Evolutionary conservation across 257 asterid genomes (phyloP).

Genomic region (Capsicum chinense): DNA sequence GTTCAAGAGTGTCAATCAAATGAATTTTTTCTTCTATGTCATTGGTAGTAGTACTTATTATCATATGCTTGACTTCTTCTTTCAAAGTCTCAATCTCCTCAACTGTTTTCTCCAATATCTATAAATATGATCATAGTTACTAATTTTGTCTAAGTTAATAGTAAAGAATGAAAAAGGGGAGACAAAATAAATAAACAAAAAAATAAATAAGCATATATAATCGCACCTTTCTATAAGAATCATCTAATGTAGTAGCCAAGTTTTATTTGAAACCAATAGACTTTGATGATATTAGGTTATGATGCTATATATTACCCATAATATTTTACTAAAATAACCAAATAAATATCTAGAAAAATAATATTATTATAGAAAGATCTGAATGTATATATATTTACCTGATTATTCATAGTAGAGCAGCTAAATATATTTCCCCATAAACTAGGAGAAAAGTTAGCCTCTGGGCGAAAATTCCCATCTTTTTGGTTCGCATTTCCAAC

Average conservation of each 20-base stretch:
- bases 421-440: neutral
- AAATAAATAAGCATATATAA: neutral
- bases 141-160: neutral
- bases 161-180: neutral
- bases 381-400: neutral
- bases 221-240: neutral
- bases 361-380: neutral
- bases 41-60: neutral
- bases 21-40: neutral
- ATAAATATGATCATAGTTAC: neutral
- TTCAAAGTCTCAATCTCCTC: slow-evolving; percentile 25
- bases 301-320: too few relatives aligned
- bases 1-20: slow-evolving; percentile 31
- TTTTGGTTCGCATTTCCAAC: neutral
- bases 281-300: too few relatives aligned
- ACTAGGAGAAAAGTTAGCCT: slow-evolving; percentile 6
- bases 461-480: neutral
- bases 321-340: too few relatives aligned
- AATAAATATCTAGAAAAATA: neutral
- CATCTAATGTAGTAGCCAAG: neutral
- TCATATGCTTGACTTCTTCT: slow-evolving; percentile 24
- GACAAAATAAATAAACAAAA: too few relatives aligned
- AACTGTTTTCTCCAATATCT: neutral
- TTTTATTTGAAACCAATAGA: too few relatives aligned
- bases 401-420: neutral